Percentiles rank a stretch among this genome's conserved stretches.
phyloP scores from a whole-genome alignment of 768 basidiomycete species.

The Tubosaeta brunneosetosa region DNA sequence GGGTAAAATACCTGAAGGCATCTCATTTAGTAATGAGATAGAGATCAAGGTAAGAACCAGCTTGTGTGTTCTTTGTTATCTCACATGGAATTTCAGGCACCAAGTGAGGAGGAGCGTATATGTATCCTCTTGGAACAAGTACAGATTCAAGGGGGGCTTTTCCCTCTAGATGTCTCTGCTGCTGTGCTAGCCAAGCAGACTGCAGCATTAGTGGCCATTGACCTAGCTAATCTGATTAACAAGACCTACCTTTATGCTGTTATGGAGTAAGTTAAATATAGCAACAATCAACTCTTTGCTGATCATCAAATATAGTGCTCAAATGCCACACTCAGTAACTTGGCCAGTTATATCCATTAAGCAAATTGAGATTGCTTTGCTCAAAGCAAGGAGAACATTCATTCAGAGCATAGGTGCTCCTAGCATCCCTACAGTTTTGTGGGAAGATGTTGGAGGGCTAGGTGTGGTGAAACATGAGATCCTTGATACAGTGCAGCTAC shows the following conservation, averaged over 20 bases:
- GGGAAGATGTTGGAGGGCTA: constrained; percentile 97
- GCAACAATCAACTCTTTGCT: not conserved
- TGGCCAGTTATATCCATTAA: constrained; percentile 31
- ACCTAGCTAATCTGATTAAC: constrained; percentile 65
- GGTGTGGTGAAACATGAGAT: constrained; percentile 87
- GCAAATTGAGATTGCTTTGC: constrained; percentile 73
- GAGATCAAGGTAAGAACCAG: constrained; percentile 53
- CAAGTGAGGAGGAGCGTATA: constrained; percentile 69
- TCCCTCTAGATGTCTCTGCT: constrained; percentile 81
- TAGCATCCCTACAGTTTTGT: constrained; percentile 89
- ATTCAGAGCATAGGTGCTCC: constrained; percentile 96
- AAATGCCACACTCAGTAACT: not conserved
- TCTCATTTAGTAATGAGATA: constrained; percentile 87
- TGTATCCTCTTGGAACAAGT: constrained; percentile 46
- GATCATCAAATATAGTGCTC: constrained; percentile 2
- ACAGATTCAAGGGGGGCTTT: constrained; percentile 34
- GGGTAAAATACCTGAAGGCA: constrained; percentile 55
- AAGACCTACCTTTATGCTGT: constrained; percentile 52
- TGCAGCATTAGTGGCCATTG: constrained; percentile 82
- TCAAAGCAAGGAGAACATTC: constrained; percentile 69
- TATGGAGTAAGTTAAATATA: constrained; percentile 12
- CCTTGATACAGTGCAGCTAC: constrained; percentile 91
- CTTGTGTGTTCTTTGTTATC: not conserved
- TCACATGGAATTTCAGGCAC: constrained; percentile 49
- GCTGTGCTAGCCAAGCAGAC: constrained; percentile 73